Evolutionary conservation across 169 alveolate genomes (phyloP).

Genomic region (Plasmodium billcollinsi): DNA sequence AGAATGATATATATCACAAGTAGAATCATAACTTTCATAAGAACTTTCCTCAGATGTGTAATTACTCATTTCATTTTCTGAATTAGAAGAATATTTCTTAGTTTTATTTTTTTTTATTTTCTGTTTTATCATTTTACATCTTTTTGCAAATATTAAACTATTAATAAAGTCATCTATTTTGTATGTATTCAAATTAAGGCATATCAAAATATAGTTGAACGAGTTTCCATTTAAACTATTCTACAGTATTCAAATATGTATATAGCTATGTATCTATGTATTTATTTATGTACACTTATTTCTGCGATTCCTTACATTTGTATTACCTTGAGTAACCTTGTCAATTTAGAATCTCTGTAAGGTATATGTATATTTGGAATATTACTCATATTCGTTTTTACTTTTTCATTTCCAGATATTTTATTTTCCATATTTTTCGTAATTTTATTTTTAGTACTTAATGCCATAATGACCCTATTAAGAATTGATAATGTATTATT

Average conservation of each 20-base stretch:
- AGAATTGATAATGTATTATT: conserved; percentile 65
- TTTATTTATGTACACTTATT: background rate
- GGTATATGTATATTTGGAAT: conserved; percentile 43
- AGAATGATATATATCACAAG: conserved; percentile 16
- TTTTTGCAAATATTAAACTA: conserved; percentile 66
- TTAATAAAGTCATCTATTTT: conserved; percentile 71
- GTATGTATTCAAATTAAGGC: conserved; percentile 49
- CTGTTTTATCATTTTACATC: conserved; percentile 72
- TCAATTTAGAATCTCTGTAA: conserved; percentile 68
- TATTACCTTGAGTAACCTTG: conserved; percentile 59
- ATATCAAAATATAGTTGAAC: conserved; percentile 48
- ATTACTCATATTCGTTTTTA: conserved; percentile 14
- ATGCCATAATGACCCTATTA: conserved; percentile 58
- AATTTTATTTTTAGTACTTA: conserved; percentile 58
- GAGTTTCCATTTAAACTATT: conserved; percentile 69
- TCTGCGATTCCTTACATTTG: conserved; percentile 8
- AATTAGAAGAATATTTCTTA: conserved; percentile 23
- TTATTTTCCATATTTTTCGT: conserved; percentile 27
- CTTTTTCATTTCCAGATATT: conserved; percentile 13
- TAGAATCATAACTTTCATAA: conserved; percentile 70
- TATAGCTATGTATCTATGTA: background rate
- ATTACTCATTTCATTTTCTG: conserved; percentile 21
- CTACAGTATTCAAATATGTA: background rate
- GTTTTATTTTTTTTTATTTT: conserved; percentile 54
- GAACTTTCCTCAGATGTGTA: conserved; percentile 8